These are phyloP conservation scores for Keithomyces neogunnii DNA, from an alignment of 2,329 filamentous ascomycete species.

Conservation along the genomic window DNA sequence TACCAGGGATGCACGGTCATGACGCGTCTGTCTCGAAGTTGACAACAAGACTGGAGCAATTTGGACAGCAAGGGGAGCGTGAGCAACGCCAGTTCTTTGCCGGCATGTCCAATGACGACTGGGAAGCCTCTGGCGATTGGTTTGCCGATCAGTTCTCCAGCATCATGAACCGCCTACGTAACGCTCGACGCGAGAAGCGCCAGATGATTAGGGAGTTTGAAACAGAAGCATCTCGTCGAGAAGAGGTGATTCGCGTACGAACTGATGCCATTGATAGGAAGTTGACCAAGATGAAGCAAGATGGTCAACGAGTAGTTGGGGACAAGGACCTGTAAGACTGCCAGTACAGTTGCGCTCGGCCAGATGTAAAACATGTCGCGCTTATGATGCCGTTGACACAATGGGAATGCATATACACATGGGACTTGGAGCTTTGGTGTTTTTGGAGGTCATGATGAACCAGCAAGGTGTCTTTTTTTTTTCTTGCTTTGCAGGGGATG, in stretches of 20 bases:
- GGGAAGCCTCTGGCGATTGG: conserved; percentile 53
- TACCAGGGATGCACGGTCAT: conserved; percentile 25
- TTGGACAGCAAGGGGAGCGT: conserved; percentile 33
- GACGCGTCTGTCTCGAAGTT: conserved; percentile 32
- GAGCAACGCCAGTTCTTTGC: conserved; percentile 44
- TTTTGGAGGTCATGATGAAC: background rate
- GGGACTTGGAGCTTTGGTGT: background rate
- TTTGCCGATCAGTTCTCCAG: conserved; percentile 45
- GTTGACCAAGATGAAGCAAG: conserved; percentile 44
- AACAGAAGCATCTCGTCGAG: conserved; percentile 43
- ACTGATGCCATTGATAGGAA: conserved; percentile 47
- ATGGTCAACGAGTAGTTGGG: conserved; percentile 48
- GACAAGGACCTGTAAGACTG: conserved; percentile 21
- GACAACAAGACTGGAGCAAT: conserved; percentile 40
- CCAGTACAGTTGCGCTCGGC: background rate
- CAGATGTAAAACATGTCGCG: background rate
- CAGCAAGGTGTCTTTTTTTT: conserved; percentile 2
- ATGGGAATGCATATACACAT: background rate
- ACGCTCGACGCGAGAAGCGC: conserved; percentile 41
- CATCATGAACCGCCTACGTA: conserved; percentile 39
- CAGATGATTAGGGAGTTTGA: conserved; percentile 43
- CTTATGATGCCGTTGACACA: background rate
- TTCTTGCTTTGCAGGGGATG: background rate
- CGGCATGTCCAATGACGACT: conserved; percentile 45
- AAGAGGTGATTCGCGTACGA: conserved; percentile 44